These are phyloP conservation scores for Rhodotorula kratochvilovae DNA, from an alignment of 768 basidiomycete species.

Conservation along the genomic window DNA sequence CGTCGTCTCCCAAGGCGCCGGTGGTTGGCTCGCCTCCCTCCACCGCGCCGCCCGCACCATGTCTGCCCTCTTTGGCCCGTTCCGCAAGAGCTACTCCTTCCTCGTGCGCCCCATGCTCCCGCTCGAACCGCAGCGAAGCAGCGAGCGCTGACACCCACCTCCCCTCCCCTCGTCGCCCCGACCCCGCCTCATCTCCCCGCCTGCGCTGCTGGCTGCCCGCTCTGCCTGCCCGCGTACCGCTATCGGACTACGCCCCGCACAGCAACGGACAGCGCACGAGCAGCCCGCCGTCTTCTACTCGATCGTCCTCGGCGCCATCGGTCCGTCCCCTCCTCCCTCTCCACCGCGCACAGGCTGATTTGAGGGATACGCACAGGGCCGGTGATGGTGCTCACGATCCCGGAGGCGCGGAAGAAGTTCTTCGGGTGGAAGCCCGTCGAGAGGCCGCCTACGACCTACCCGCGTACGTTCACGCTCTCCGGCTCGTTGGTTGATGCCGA, in stretches of 20 bases:
- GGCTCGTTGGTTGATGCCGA: too few species aligned
- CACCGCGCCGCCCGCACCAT: conserved; percentile 3
- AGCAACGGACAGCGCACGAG: conserved; percentile 41
- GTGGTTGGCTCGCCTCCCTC: not conserved
- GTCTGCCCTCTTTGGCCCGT: conserved; percentile 18
- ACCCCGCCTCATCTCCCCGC: not conserved
- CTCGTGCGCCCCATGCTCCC: conserved; percentile 13
- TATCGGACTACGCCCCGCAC: too few species aligned
- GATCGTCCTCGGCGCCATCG: conserved; percentile 31
- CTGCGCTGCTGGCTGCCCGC: not conserved
- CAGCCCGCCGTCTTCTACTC: conserved; percentile 39
- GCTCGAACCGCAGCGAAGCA: not conserved
- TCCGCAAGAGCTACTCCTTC: conserved; percentile 32
- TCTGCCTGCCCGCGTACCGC: too few species aligned
- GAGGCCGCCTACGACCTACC: conserved; percentile 41
- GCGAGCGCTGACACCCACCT: conserved; percentile 3
- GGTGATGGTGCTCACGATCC: conserved; percentile 39
- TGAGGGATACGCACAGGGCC: conserved; percentile 26
- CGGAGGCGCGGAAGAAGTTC: conserved; percentile 38
- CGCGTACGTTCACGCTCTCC: conserved; percentile 25
- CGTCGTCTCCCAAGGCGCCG: too few species aligned
- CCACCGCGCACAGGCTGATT: not conserved
- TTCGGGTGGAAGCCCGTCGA: conserved; percentile 41
- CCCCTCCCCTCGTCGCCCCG: not conserved
- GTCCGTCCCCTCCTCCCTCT: not conserved